phyloP scores from a whole-genome alignment of 2,329 filamentous ascomycete genomes.

The Stachybotrys echinatus region DNA sequence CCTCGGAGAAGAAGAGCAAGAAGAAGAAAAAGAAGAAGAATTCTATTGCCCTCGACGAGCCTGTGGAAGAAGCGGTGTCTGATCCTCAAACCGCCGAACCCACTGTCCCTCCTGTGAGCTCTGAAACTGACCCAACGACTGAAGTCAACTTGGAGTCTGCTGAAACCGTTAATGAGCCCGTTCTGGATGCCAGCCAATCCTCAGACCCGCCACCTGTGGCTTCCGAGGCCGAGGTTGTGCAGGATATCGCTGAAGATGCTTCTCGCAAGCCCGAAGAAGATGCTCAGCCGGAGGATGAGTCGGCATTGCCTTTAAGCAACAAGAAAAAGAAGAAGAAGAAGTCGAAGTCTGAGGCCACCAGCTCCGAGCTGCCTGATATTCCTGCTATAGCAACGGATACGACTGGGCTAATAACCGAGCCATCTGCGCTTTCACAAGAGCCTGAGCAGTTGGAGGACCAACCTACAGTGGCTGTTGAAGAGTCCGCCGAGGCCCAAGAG shows the following conservation, averaged over 20 bases:
- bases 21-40: conserved; percentile 15
- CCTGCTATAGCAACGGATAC: not conserved
- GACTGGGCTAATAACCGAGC: not conserved
- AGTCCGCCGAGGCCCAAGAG: not conserved
- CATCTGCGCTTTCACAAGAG: not conserved
- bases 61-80: not conserved
- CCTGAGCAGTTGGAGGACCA: not conserved
- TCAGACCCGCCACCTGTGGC: not conserved
- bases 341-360: not conserved
- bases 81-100: not conserved
- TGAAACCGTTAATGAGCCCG: not conserved
- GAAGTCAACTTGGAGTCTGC: not conserved
- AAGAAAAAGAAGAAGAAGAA: conserved; percentile 2
- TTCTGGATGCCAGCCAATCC: not conserved
- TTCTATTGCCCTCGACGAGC: conserved; percentile 4
- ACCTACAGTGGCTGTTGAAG: not conserved
- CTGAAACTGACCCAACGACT: not conserved
- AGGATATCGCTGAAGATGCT: not conserved
- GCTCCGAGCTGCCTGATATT: not conserved
- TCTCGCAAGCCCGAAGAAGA: not conserved
- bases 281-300: not conserved
- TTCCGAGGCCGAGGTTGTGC: not conserved
- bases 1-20: conserved; percentile 4
- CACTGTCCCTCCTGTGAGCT: not conserved
- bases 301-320: not conserved